Evolutionary conservation across 768 basidiomycete genomes (phyloP).

Genomic region (Suillus subalutaceus): DNA sequence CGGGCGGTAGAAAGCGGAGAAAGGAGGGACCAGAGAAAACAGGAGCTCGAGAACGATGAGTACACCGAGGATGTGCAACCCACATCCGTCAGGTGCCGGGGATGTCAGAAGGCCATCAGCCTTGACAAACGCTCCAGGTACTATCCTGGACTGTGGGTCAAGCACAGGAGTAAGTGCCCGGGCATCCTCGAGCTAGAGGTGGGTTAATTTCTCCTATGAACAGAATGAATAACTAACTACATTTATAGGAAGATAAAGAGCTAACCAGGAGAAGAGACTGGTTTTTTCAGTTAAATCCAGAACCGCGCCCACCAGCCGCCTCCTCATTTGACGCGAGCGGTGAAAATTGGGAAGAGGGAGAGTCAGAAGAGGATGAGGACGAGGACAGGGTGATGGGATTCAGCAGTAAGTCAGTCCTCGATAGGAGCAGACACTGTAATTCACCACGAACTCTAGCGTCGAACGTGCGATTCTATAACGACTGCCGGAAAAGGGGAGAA

Average conservation of each 20-base stretch:
- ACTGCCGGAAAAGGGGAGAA: conserved; percentile 6
- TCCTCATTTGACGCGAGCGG: neutral
- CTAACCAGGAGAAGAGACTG: neutral
- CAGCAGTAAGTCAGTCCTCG: neutral
- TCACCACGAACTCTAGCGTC: neutral
- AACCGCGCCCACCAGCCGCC: neutral
- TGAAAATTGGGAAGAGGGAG: conserved; percentile 16
- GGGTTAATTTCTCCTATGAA: neutral
- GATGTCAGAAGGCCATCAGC: conserved; percentile 32
- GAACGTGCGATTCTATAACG: neutral
- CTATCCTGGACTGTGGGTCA: conserved; percentile 39
- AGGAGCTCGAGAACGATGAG: conserved; percentile 33
- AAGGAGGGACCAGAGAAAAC: conserved; percentile 30
- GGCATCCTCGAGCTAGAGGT: neutral
- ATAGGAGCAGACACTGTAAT: neutral
- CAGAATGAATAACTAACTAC: neutral
- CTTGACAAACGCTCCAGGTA: conserved; percentile 37
- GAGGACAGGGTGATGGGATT: neutral
- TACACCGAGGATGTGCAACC: conserved; percentile 14
- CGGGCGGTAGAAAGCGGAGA: conserved; percentile 28
- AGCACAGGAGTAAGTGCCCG: conserved; percentile 27
- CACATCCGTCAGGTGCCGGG: conserved; percentile 31
- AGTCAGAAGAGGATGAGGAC: conserved; percentile 18
- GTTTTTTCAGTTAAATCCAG: neutral
- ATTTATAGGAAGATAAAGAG: neutral